Evolutionary conservation across 2,329 filamentous ascomycete species (phyloP).

Genomic region (Scytalidium sp.): DNA sequence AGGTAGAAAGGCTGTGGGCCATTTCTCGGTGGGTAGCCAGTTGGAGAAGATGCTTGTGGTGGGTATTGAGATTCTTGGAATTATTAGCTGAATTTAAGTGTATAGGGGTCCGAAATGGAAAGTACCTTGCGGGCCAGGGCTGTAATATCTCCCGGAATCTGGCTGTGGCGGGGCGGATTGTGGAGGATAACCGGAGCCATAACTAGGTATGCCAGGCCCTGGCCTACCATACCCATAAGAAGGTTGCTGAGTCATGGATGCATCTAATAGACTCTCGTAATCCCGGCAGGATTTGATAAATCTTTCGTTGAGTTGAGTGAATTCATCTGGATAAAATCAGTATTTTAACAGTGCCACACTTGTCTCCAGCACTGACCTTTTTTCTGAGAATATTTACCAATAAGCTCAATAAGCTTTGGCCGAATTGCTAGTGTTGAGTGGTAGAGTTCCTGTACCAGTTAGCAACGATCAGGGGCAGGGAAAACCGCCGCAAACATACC

Average conservation of each 20-base stretch:
- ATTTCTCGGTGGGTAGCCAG: conserved; percentile 53
- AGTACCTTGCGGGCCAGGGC: conserved; percentile 47
- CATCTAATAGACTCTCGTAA: conserved; percentile 93
- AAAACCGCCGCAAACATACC: conserved; percentile 40
- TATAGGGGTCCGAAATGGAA: not conserved
- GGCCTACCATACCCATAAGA: conserved; percentile 65
- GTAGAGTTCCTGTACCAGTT: conserved; percentile 63
- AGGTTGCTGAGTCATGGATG: conserved; percentile 90
- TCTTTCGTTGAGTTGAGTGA: conserved; percentile 97
- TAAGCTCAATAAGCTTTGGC: conserved; percentile 95
- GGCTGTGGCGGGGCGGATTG: conserved; percentile 39
- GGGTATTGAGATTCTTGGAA: conserved; percentile 36
- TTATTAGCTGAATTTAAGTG: conserved; percentile 5
- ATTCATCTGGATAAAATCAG: conserved; percentile 69
- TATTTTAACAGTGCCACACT: conserved; percentile 4
- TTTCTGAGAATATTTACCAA: conserved; percentile 99
- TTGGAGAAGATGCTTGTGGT: conserved; percentile 47
- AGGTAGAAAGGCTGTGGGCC: conserved; percentile 64
- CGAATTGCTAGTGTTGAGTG: conserved; percentile 92
- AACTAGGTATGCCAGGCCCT: conserved; percentile 26
- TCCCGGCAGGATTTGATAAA: conserved; percentile 98
- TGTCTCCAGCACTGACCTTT: conserved; percentile 61
- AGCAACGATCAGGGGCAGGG: conserved; percentile 16
- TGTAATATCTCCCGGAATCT: conserved; percentile 68
- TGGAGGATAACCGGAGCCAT: conserved; percentile 31